Conservation (phyloP, 495 filamentous ascomycete genomes). For the Hypoxylon rickii region DNA sequence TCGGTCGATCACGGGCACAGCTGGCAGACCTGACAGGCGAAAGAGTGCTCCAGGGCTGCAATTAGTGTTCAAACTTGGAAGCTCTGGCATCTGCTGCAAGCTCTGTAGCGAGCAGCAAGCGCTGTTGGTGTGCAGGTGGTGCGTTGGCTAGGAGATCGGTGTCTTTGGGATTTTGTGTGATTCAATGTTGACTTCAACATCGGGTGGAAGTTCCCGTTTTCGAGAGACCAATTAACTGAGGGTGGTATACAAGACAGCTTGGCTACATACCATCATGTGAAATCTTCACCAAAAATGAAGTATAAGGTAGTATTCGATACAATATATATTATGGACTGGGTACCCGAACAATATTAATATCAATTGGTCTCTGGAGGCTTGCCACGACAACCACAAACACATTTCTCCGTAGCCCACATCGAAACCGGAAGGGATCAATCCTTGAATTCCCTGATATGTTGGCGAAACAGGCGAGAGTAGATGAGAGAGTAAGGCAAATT, state of each 20-base stretch:
- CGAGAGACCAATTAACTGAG: too few relatives aligned
- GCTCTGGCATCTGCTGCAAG: slow-evolving; percentile 11
- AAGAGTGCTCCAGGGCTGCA: background rate
- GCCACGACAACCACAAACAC: slow-evolving; percentile 11
- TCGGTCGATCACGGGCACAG: slow-evolving; percentile 29
- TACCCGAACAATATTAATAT: background rate
- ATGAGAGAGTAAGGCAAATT: background rate
- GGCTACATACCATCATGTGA: too few relatives aligned
- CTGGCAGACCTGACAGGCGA: background rate
- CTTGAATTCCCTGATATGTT: background rate
- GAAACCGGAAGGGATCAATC: background rate
- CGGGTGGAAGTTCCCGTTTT: slow-evolving; percentile 17
- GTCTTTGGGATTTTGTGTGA: too few relatives aligned
- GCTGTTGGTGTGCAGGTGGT: too few relatives aligned
- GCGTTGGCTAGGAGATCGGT: slow-evolving; percentile 25
- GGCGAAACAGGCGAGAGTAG: too few relatives aligned
- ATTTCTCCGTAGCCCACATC: background rate
- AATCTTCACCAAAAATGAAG: too few relatives aligned
- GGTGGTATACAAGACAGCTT: too few relatives aligned
- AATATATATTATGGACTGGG: too few relatives aligned
- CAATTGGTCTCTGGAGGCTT: slow-evolving; percentile 7
- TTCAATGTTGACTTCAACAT: too few relatives aligned
- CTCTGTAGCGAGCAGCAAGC: slow-evolving; percentile 29
- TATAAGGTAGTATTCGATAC: too few relatives aligned
- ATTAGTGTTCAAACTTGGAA: slow-evolving; percentile 6